Evolutionary conservation across 2,329 filamentous ascomycete genomes (phyloP).

Genomic region (Monilinia laxa): DNA sequence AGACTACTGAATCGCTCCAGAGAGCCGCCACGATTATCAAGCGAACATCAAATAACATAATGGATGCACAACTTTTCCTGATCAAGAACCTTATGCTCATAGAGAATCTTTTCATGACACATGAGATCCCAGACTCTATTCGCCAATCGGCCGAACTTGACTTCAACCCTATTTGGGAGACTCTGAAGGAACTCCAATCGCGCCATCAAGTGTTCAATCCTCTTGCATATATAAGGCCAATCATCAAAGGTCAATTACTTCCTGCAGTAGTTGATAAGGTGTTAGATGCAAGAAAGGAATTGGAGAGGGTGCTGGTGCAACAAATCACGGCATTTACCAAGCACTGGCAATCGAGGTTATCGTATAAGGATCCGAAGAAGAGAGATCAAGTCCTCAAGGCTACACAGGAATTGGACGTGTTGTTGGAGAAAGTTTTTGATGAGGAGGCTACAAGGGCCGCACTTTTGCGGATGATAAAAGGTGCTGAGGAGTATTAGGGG

Average conservation of each 20-base stretch:
- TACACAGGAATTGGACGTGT: slow-evolving; percentile 56
- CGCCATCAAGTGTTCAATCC: slow-evolving; percentile 54
- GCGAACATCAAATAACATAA: slow-evolving; percentile 53
- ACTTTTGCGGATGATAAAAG: slow-evolving; percentile 39
- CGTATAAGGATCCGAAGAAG: slow-evolving; percentile 47
- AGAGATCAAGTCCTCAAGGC: slow-evolving; percentile 50
- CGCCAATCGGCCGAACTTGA: slow-evolving; percentile 56
- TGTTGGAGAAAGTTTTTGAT: slow-evolving; percentile 56
- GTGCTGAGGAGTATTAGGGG: slow-evolving; percentile 18
- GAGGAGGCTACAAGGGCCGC: slow-evolving; percentile 40
- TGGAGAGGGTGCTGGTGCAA: slow-evolving; percentile 62
- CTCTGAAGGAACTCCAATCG: slow-evolving; percentile 50
- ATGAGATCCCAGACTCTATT: slow-evolving; percentile 76
- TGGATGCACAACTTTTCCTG: slow-evolving; percentile 86
- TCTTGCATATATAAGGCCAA: slow-evolving; percentile 46
- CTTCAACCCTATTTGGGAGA: slow-evolving; percentile 65
- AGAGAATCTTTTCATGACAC: slow-evolving; percentile 92
- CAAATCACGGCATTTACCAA: slow-evolving; percentile 64
- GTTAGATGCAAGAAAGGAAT: slow-evolving; percentile 62
- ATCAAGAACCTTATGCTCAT: slow-evolving; percentile 92
- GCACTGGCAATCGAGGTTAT: slow-evolving; percentile 53
- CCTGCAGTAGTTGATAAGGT: slow-evolving; percentile 43
- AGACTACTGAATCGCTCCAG: slow-evolving; percentile 81
- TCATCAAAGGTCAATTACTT: slow-evolving; percentile 42
- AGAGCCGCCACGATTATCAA: slow-evolving; percentile 71